These are phyloP conservation scores for Cladobotryum mycophilum DNA, from an alignment of 2,329 filamentous ascomycete genomes.

Conservation along the genomic window DNA sequence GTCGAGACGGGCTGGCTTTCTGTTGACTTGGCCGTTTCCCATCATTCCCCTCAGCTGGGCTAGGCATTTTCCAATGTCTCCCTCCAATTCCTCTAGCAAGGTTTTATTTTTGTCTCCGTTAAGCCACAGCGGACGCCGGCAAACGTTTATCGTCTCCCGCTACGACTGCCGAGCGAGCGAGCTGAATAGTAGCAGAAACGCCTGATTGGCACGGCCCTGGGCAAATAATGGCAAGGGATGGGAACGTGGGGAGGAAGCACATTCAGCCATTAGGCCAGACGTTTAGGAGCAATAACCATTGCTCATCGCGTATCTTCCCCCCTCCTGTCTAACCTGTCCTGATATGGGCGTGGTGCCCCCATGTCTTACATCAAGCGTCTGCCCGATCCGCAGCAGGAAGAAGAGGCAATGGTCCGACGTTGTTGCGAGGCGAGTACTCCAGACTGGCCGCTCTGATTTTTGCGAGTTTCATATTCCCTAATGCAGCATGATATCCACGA, in stretches of 20 bases:
- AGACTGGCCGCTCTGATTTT: too few relatives aligned
- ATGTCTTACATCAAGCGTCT: too few relatives aligned
- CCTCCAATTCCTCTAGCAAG: background rate
- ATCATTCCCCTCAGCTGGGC: too few relatives aligned
- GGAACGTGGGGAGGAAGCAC: background rate
- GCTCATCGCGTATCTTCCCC: conserved; percentile 6
- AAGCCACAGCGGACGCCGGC: background rate
- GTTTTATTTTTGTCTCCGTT: background rate
- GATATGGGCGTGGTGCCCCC: background rate
- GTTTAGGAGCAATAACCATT: background rate
- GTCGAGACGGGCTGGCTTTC: too few relatives aligned
- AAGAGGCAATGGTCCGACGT: too few relatives aligned
- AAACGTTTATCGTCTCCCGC: background rate
- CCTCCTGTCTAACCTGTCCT: background rate
- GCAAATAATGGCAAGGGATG: background rate
- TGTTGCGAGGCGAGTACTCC: too few relatives aligned
- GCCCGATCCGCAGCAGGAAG: too few relatives aligned
- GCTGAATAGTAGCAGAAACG: background rate
- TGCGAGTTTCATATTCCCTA: background rate
- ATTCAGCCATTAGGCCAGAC: background rate
- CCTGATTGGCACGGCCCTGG: background rate
- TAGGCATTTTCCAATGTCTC: too few relatives aligned
- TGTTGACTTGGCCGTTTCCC: too few relatives aligned
- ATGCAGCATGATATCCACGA: background rate
- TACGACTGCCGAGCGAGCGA: background rate